Percentiles rank a stretch among this genome's conserved stretches.
phyloP scores from a whole-genome alignment of 2,329 filamentous ascomycete genomes.

The Gnomoniopsis smithogilvyi region DNA sequence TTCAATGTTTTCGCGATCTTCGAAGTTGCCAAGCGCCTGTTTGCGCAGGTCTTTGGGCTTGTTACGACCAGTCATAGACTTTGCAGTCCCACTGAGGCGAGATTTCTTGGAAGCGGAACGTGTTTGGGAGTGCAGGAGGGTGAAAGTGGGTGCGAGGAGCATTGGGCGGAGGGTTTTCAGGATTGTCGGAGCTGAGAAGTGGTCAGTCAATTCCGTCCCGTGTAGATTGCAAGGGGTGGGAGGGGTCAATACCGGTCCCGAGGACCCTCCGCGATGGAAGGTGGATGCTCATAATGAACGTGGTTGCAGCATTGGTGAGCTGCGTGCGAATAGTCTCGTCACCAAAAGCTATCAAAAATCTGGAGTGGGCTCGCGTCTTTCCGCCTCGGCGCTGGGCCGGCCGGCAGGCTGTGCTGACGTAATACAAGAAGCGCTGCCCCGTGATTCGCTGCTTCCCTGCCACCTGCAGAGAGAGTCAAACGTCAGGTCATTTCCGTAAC shows the following conservation, averaged over 20 bases:
- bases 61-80: conserved; percentile 30
- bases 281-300: conserved; percentile 59
- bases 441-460: conserved; percentile 2
- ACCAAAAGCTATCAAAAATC: conserved; percentile 2
- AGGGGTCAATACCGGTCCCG: conserved; percentile 49
- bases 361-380: neutral
- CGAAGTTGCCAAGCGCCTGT: conserved; percentile 21
- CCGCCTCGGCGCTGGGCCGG: neutral
- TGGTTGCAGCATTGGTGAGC: conserved; percentile 20
- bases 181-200: conserved; percentile 15
- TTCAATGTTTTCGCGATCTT: conserved; percentile 35
- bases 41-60: conserved; percentile 23
- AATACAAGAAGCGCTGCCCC: neutral
- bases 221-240: conserved; percentile 16
- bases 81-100: conserved; percentile 1
- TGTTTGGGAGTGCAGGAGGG: neutral
- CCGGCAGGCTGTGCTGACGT: conserved; percentile 3
- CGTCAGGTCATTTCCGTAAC: conserved; percentile 17
- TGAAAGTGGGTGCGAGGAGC: conserved; percentile 11
- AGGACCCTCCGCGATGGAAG: conserved; percentile 60
- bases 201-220: conserved; percentile 10
- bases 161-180: conserved; percentile 18
- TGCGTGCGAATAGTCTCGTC: neutral
- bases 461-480: neutral
- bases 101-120: conserved; percentile 2